Evolutionary conservation across 805 yeast genomes (phyloP).

Genomic region (Wickerhamiella australiensis): DNA sequence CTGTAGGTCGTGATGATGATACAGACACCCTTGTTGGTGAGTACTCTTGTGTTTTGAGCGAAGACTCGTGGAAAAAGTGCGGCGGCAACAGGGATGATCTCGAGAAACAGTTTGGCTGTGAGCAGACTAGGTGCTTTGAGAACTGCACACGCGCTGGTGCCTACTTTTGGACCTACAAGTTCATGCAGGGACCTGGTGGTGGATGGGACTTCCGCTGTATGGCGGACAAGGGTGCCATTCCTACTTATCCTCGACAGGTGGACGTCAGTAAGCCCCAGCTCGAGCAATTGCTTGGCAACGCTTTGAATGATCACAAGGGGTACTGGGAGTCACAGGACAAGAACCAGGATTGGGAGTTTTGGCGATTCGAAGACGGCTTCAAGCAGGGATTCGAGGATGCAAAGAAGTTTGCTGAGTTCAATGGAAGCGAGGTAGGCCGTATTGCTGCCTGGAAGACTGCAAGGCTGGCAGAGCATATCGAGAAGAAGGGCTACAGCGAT

Average conservation of each 20-base stretch:
- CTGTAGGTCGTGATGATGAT: conserved; percentile 21
- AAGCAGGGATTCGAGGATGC: conserved; percentile 65
- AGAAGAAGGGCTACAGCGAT: conserved; percentile 41
- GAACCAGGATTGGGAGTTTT: conserved; percentile 59
- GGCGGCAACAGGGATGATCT: conserved; percentile 38
- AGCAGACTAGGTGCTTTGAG: conserved; percentile 38
- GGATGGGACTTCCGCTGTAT: conserved; percentile 89
- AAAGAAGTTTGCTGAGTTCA: conserved; percentile 50
- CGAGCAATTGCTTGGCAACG: conserved; percentile 32
- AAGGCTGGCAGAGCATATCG: conserved; percentile 50
- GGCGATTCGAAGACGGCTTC: conserved; percentile 72
- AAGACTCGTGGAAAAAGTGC: conserved; percentile 53
- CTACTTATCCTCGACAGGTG: conserved; percentile 20
- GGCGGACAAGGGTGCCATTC: conserved; percentile 50
- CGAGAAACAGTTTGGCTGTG: conserved; percentile 51
- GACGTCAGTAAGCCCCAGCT: conserved; percentile 20
- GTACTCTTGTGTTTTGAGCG: conserved; percentile 78
- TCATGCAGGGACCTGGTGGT: conserved; percentile 82
- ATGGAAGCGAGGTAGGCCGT: conserved; percentile 67
- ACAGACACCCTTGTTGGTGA: conserved; percentile 80
- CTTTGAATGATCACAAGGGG: conserved; percentile 37
- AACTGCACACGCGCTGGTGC: conserved; percentile 54
- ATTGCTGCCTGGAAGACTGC: conserved; percentile 52
- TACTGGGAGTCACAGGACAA: conserved; percentile 59
- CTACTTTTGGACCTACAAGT: conserved; percentile 86